Base-by-base conservation (phyloP, 441 rosid species). In the Adansonia grandidieri region DNA sequence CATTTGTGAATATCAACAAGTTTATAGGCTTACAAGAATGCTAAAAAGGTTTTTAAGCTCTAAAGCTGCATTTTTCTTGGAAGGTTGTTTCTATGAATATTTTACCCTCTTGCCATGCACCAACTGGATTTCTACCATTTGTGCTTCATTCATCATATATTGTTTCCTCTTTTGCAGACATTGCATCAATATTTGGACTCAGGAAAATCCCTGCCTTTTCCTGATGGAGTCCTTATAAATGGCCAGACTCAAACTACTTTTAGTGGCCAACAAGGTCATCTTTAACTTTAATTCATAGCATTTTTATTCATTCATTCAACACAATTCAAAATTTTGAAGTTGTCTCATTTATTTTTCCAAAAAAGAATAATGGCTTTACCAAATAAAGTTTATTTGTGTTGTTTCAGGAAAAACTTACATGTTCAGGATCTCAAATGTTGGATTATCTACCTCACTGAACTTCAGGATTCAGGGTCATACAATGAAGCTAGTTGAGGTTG, bases 401-500 rank as follows among this genome's bases (percentile, higher is more conserved):
- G 17, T 71, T 86, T 40, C 89, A 95, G 98, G 98, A 62, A 93
- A 95, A 82, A 88, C 90, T 50, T 95, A 92, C 80, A 92, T 87
- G 93, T 84, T 95, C 71, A 91, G 97, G 84, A 82, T 95, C 81
- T 93, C 99, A 60, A 95, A 95, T 82, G 89, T 91, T 56, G 99
- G 99, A 8, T 78, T 90, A 77, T 78, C 89, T 6, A 93, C 88
- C 65, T 82, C 94, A 1, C 78, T 96, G 42, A 96, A 96, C 87
- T 88, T 93, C 85, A 88, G 98, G 85, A 92, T 95, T 78, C 99
- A 93, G 65, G 94, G 90, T 67, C 99, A 96, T 53, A 73, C 77
- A 8, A 84, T 96, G 91, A 92, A 87, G 88, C 73, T 96, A 76
- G 90, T 93, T 45, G 98, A 95, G 87, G 97, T 95, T 24, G 99